Evolutionary conservation across 2,329 filamentous ascomycete species (phyloP).

Genomic region (Trichoderma koningiopsis): DNA sequence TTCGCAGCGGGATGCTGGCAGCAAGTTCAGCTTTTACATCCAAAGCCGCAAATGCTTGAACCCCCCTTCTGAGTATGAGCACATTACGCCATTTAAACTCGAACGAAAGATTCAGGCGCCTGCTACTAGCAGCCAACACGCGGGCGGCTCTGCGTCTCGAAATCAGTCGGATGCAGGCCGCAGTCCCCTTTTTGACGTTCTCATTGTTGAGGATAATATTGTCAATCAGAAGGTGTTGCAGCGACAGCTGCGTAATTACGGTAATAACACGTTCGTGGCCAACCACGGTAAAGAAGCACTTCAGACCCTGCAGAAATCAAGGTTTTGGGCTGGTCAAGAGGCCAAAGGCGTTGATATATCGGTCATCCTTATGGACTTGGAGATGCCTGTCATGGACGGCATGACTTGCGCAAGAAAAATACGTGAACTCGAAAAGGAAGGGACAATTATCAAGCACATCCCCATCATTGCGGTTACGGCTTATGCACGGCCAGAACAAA

Average conservation of each 20-base stretch:
- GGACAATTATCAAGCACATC: slow-evolving; percentile 65
- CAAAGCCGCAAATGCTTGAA: slow-evolving; percentile 61
- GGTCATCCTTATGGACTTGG: slow-evolving; percentile 77
- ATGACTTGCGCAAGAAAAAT: slow-evolving; percentile 72
- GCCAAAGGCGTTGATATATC: slow-evolving; percentile 57
- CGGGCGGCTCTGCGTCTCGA: slow-evolving; percentile 27
- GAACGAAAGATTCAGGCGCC: slow-evolving; percentile 35
- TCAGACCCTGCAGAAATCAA: slow-evolving; percentile 57
- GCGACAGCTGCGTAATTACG: slow-evolving; percentile 61
- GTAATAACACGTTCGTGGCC: slow-evolving; percentile 62
- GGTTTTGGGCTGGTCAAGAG: slow-evolving; percentile 57
- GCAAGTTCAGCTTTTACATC: slow-evolving; percentile 77
- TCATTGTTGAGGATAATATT: slow-evolving; percentile 69
- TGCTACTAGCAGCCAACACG: slow-evolving; percentile 28
- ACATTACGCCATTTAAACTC: slow-evolving; percentile 42
- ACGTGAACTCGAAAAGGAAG: slow-evolving; percentile 65
- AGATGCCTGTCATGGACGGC: slow-evolving; percentile 85
- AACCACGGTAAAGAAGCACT: slow-evolving; percentile 67
- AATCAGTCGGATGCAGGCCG: slow-evolving; percentile 25
- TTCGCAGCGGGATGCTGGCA: slow-evolving; percentile 67
- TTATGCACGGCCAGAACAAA: slow-evolving; percentile 75
- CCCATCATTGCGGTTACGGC: slow-evolving; percentile 83
- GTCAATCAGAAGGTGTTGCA: slow-evolving; percentile 67
- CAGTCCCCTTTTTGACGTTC: slow-evolving; percentile 52
- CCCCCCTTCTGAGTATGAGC: slow-evolving; percentile 43